phyloP scores from a whole-genome alignment of 1,139 yeast genomes.

The Kodamaea plutei region DNA sequence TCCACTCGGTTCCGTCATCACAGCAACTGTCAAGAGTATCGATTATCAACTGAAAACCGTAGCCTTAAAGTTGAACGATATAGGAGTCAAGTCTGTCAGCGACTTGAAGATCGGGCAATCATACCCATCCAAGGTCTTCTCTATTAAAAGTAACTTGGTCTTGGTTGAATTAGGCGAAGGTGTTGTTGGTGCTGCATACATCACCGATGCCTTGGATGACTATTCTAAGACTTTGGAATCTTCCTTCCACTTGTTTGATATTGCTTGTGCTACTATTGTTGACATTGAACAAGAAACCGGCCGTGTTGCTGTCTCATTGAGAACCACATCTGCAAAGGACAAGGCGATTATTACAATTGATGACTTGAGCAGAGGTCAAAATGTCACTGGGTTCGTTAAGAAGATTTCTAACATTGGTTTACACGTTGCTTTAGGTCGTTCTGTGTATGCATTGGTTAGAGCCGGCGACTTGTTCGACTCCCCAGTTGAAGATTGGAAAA shows the following conservation, averaged over 20 bases:
- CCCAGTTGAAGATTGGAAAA: slow-evolving; percentile 84
- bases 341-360: slow-evolving; percentile 43
- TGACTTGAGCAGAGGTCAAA: slow-evolving; percentile 67
- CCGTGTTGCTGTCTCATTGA: slow-evolving; percentile 62
- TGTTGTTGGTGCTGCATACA: slow-evolving; percentile 61
- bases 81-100: slow-evolving; percentile 35
- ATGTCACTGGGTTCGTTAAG: slow-evolving; percentile 76
- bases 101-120: slow-evolving; percentile 57
- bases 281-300: slow-evolving; percentile 52
- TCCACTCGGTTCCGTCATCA: slow-evolving; percentile 70
- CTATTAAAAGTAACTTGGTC: slow-evolving; percentile 58
- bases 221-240: slow-evolving; percentile 52
- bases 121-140: slow-evolving; percentile 64
- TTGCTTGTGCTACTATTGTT: slow-evolving; percentile 59
- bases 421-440: slow-evolving; percentile 71
- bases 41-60: slow-evolving; percentile 53
- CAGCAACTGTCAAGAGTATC: slow-evolving; percentile 51
- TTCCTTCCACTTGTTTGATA: slow-evolving; percentile 52
- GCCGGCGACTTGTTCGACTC: slow-evolving; percentile 79
- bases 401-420: slow-evolving; percentile 75
- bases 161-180: slow-evolving; percentile 63
- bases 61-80: slow-evolving; percentile 48
- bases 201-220: slow-evolving; percentile 78
- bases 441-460: slow-evolving; percentile 75
- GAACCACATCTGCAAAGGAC: slow-evolving; percentile 48